Percentiles rank a stretch among this genome's conserved stretches.
These are phyloP conservation scores for Fomitopsis palustris DNA, from an alignment of 1,284 basidiomycete genomes.

Conservation along the genomic window DNA sequence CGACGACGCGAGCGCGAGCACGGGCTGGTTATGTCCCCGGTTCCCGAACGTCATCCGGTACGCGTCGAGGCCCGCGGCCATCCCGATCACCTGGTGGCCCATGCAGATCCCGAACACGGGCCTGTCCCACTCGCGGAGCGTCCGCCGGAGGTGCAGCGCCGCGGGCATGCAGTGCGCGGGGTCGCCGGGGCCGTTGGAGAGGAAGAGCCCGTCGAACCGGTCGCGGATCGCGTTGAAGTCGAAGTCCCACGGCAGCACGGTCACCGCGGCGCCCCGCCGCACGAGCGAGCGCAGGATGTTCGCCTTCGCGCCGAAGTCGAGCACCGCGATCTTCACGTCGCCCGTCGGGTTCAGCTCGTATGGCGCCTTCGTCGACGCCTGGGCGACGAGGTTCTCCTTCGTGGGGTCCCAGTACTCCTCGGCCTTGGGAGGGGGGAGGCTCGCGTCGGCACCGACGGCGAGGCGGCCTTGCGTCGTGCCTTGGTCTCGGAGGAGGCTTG, in stretches of 20 bases:
- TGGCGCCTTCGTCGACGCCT: constrained; percentile 84
- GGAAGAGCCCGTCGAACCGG: constrained; percentile 92
- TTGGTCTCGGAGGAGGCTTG: constrained; percentile 90
- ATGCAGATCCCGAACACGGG: constrained; percentile 99
- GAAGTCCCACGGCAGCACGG: constrained; percentile 96
- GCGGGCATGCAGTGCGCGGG: constrained; percentile 90
- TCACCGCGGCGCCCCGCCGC: constrained; percentile 87
- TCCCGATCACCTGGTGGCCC: constrained; percentile 97
- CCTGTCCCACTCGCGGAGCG: constrained; percentile 85
- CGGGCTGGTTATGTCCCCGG: constrained; percentile 99
- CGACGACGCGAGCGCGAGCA: constrained; percentile 86
- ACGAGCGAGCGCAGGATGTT: constrained; percentile 95
- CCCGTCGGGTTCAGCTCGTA: constrained; percentile 89
- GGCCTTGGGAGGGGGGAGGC: constrained; percentile 53
- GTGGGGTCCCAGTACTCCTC: constrained; percentile 92
- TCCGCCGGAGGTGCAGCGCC: constrained; percentile 75
- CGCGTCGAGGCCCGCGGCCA: constrained; percentile 94
- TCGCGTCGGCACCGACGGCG: constrained; percentile 77
- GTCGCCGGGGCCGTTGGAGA: constrained; percentile 96
- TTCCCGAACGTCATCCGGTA: constrained; percentile 99
- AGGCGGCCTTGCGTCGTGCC: constrained; percentile 95
- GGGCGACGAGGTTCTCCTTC: constrained; percentile 88
- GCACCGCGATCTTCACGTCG: constrained; percentile 88
- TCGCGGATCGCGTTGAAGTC: constrained; percentile 92
- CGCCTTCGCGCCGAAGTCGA: constrained; percentile 97